Evolutionary conservation across 2,329 filamentous ascomycete genomes (phyloP).

Genomic region (Paramyrothecium sp.): DNA sequence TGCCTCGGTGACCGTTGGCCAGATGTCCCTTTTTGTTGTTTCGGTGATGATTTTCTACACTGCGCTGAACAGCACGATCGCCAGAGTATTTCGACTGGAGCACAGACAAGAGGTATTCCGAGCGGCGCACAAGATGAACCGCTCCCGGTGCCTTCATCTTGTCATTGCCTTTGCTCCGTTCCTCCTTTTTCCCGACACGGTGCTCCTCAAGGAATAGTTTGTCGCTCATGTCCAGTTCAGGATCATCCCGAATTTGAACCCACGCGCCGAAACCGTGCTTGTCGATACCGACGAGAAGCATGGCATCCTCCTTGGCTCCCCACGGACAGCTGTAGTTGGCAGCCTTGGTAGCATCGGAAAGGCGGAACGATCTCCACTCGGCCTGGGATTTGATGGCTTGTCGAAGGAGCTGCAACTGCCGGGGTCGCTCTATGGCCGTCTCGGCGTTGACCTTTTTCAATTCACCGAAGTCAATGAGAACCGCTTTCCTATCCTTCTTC

Average conservation of each 20-base stretch:
- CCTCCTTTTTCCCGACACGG: conserved; percentile 95
- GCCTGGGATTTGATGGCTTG: conserved; percentile 64
- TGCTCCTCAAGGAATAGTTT: conserved; percentile 98
- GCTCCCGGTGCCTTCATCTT: conserved; percentile 92
- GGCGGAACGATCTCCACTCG: conserved; percentile 78
- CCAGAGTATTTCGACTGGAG: conserved; percentile 80
- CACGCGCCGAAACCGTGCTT: conserved; percentile 95
- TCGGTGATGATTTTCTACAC: conserved; percentile 89
- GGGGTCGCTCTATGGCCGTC: conserved; percentile 87
- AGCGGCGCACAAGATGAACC: conserved; percentile 90
- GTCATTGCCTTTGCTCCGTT: conserved; percentile 75
- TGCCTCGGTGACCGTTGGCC: conserved; percentile 59
- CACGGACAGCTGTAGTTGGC: conserved; percentile 90
- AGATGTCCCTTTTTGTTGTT: conserved; percentile 78
- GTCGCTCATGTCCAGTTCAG: conserved; percentile 78
- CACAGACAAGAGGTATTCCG: conserved; percentile 94
- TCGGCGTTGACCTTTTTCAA: conserved; percentile 96
- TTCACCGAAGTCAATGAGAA: conserved; percentile 90
- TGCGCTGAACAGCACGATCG: conserved; percentile 72
- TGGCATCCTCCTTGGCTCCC: conserved; percentile 92
- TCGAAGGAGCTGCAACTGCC: conserved; percentile 82
- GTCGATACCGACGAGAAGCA: conserved; percentile 92
- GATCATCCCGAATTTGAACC: conserved; percentile 89
- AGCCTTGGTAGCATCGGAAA: conserved; percentile 88
- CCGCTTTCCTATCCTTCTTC: conserved; percentile 97